Evolutionary conservation across 306 rosid species (phyloP).

Genomic region (Hippophae rhamnoides): DNA sequence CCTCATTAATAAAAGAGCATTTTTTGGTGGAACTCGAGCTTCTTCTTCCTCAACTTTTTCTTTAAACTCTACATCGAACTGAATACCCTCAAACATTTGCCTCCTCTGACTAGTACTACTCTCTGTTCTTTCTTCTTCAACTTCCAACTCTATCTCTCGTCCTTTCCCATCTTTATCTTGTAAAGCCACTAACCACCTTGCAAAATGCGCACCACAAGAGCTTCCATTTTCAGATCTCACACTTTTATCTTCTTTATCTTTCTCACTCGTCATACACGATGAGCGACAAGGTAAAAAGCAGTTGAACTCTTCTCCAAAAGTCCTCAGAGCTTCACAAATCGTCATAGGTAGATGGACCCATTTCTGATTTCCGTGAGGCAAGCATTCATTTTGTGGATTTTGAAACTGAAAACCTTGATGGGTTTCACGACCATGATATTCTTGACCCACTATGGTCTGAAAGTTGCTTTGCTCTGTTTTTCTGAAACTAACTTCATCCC

Average conservation of each 20-base stretch:
- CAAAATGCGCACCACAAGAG: slow-evolving; percentile 62
- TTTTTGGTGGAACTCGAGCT: slow-evolving; percentile 88
- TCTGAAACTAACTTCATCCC: slow-evolving; percentile 54
- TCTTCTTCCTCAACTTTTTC: slow-evolving; percentile 40
- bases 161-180: slow-evolving; percentile 59
- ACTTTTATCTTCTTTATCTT: slow-evolving; percentile 32
- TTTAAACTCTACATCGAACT: slow-evolving; percentile 34
- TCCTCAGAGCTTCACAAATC: slow-evolving; percentile 75
- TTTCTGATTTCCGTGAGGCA: slow-evolving; percentile 55
- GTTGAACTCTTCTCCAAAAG: slow-evolving; percentile 59
- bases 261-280: slow-evolving; percentile 39
- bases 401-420: slow-evolving; percentile 22
- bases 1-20: slow-evolving; percentile 88
- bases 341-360: slow-evolving; percentile 91
- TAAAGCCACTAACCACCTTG: slow-evolving; percentile 67
- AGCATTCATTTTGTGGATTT: slow-evolving; percentile 40
- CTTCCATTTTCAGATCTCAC: slow-evolving; percentile 30
- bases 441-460: not conserved
- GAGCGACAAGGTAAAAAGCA: slow-evolving; percentile 82
- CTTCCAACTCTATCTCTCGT: slow-evolving; percentile 53
- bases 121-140: slow-evolving; percentile 31
- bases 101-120: slow-evolving; percentile 38
- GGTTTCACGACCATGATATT: not conserved
- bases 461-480: slow-evolving; percentile 21
- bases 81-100: slow-evolving; percentile 62